These are phyloP conservation scores for Solanum tarapatanum DNA, from an alignment of 257 asterid genomes.

Conservation along the genomic window DNA sequence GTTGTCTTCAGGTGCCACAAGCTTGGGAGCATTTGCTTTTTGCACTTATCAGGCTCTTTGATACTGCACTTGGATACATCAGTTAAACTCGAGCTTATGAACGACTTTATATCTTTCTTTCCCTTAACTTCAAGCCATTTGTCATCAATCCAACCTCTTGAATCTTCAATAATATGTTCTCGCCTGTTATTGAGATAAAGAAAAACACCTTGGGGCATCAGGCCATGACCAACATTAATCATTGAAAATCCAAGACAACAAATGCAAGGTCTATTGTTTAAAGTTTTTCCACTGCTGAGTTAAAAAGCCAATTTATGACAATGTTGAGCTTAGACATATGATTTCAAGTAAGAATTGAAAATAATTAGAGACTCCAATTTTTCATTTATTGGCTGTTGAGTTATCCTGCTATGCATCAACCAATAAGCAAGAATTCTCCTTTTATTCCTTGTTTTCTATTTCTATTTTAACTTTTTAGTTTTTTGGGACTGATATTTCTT, in stretches of 20 bases:
- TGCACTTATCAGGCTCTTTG: not conserved
- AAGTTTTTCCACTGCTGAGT: not conserved
- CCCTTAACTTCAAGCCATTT: conserved; percentile 32
- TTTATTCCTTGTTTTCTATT: not conserved
- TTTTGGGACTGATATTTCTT: not conserved
- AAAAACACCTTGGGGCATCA: not conserved
- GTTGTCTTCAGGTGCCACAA: not conserved
- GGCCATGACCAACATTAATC: not conserved
- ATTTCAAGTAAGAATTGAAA: not conserved
- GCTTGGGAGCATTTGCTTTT: not conserved
- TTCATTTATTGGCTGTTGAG: not conserved
- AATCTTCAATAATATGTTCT: conserved; percentile 20
- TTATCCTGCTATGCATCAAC: not conserved
- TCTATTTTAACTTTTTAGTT: not conserved
- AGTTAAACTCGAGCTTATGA: not conserved
- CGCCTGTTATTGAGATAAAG: conserved; percentile 17
- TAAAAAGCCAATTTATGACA: not conserved
- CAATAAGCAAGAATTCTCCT: not conserved
- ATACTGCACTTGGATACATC: not conserved
- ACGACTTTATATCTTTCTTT: conserved; percentile 30
- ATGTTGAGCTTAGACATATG: not conserved
- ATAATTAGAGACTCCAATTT: not conserved
- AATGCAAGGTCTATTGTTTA: not conserved
- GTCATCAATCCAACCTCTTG: conserved; percentile 39
- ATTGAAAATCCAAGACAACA: not conserved